Percentiles rank a stretch among this genome's conserved stretches.
Evolutionary conservation across 1,284 basidiomycete species (phyloP).

Genomic region (Agaricales sp.): DNA sequence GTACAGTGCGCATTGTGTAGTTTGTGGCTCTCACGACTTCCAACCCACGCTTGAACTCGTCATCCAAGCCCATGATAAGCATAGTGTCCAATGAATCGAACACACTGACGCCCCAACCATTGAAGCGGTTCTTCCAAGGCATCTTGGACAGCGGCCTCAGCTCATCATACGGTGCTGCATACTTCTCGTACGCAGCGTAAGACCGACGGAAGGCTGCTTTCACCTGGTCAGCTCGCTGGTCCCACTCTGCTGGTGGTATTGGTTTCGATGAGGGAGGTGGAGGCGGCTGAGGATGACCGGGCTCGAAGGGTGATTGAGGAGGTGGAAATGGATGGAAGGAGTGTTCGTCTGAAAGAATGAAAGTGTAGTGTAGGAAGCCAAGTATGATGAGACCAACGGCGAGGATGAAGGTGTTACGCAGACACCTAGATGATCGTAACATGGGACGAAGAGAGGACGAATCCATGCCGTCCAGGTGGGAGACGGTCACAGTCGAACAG

Average conservation of each 20-base stretch:
- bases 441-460: neutral
- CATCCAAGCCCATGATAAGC: conserved; percentile 42
- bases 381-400: neutral
- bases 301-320: neutral
- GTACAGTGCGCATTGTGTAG: conserved; percentile 9
- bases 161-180: conserved; percentile 52
- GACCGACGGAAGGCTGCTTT: conserved; percentile 47
- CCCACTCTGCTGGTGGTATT: neutral
- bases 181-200: conserved; percentile 39
- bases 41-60: conserved; percentile 33
- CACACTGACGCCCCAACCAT: conserved; percentile 73
- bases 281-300: neutral
- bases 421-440: neutral
- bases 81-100: conserved; percentile 72
- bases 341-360: neutral
- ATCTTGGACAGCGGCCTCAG: conserved; percentile 32
- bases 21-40: conserved; percentile 20
- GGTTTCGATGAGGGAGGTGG: neutral
- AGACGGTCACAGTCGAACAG: neutral
- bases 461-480: neutral
- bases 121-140: conserved; percentile 36
- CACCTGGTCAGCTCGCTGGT: conserved; percentile 30
- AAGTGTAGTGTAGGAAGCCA: neutral
- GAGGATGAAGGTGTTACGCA: neutral
- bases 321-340: neutral